Evolutionary conservation across 768 basidiomycete genomes (phyloP).

Genomic region (Leccinum obscurum): DNA sequence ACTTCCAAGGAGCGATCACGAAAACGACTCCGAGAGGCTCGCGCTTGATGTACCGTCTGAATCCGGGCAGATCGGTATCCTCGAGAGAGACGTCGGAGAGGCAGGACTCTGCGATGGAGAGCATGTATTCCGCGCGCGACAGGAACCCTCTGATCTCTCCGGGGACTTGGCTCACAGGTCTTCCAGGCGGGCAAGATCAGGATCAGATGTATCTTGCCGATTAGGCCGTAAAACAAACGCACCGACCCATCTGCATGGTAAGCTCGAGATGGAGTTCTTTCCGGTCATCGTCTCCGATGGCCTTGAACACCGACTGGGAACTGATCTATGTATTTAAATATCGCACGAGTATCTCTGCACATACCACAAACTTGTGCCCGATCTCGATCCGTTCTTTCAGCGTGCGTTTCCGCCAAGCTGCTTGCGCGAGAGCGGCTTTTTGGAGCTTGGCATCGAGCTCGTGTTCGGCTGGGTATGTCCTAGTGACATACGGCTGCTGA

Average conservation of each 20-base stretch:
- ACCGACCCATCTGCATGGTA: conserved; percentile 92
- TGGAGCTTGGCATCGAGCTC: conserved; percentile 65
- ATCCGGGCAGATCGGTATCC: conserved; percentile 82
- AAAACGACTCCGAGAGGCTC: conserved; percentile 85
- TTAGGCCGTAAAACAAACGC: conserved; percentile 24
- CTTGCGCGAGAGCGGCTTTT: conserved; percentile 66
- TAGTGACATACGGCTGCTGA: conserved; percentile 57
- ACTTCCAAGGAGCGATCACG: conserved; percentile 94
- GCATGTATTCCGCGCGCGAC: conserved; percentile 80
- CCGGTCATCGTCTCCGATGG: conserved; percentile 51
- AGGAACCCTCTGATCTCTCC: too few relatives aligned
- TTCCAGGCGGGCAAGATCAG: conserved; percentile 27
- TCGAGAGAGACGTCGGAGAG: conserved; percentile 74
- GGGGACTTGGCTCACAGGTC: conserved; percentile 74
- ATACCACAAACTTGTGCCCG: conserved; percentile 69
- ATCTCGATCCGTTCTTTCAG: conserved; percentile 67
- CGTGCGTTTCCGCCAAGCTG: conserved; percentile 61
- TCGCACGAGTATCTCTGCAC: conserved; percentile 25
- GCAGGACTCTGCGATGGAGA: conserved; percentile 73
- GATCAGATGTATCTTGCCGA: background rate
- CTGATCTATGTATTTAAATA: background rate
- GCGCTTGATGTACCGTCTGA: conserved; percentile 80
- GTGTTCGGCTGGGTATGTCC: conserved; percentile 58
- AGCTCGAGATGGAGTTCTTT: conserved; percentile 57
- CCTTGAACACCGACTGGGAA: conserved; percentile 49